These are phyloP conservation scores for Zoysia japonica DNA, from an alignment of 176 grass and related monocot species.

Conservation along the genomic window DNA sequence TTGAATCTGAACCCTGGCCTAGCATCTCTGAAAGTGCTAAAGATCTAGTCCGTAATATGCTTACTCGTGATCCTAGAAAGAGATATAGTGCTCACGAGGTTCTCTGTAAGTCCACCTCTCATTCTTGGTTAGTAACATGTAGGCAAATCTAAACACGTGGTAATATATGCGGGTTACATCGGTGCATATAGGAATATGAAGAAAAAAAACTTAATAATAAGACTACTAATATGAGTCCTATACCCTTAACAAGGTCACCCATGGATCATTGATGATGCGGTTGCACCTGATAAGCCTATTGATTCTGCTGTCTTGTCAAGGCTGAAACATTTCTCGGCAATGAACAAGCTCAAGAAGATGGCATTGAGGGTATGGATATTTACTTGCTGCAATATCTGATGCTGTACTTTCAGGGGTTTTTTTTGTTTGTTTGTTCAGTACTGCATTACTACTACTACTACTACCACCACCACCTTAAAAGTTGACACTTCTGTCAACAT, in stretches of 20 bases:
- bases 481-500: constrained; percentile 7
- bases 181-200: not conserved
- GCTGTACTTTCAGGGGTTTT: not conserved
- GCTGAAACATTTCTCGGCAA: constrained; percentile 96
- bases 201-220: no score
- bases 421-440: constrained; percentile 16
- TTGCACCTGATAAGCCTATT: constrained; percentile 93
- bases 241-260: constrained; percentile 59
- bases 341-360: constrained; percentile 99
- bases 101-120: constrained; percentile 69
- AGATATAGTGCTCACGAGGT: constrained; percentile 89
- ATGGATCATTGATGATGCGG: constrained; percentile 96
- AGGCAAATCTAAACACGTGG: no score
- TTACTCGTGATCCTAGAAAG: constrained; percentile 78
- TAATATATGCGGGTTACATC: not conserved
- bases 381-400: constrained; percentile 22
- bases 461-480: not conserved
- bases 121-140: not conserved
- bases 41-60: constrained; percentile 92
- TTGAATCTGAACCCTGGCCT: constrained; percentile 97
- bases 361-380: constrained; percentile 72
- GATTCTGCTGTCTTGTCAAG: constrained; percentile 99
- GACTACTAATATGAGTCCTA: no score
- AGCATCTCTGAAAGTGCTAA: constrained; percentile 90
- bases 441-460: not conserved